phyloP scores from a whole-genome alignment of 306 rosid genomes.

The Senna tora region DNA sequence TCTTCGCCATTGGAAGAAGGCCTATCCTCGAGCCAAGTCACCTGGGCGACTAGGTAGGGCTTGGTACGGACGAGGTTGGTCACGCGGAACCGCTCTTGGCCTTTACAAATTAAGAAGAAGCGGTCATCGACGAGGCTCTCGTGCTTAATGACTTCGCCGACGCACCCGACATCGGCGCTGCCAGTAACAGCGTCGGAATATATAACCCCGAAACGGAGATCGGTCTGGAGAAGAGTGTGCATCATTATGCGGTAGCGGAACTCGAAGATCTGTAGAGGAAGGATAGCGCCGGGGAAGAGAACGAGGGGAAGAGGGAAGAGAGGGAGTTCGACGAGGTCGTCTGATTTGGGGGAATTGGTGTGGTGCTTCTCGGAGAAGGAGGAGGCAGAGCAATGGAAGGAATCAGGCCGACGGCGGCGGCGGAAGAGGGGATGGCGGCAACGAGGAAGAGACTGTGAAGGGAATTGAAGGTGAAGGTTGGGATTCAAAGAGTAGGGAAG shows the following conservation, averaged over 20 bases:
- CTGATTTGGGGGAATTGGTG: constrained; percentile 71
- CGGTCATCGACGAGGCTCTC: constrained; percentile 96
- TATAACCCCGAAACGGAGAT: constrained; percentile 96
- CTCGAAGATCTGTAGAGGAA: constrained; percentile 97
- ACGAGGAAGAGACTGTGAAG: constrained; percentile 34
- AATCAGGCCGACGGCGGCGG: constrained; percentile 42
- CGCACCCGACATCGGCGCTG: constrained; percentile 85
- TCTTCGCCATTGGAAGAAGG: constrained; percentile 72
- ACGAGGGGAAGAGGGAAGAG: constrained; percentile 89
- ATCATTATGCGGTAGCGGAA: constrained; percentile 98
- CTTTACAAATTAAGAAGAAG: constrained; percentile 91
- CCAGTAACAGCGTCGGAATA: constrained; percentile 82
- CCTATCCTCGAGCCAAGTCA: constrained; percentile 91
- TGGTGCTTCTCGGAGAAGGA: constrained; percentile 85
- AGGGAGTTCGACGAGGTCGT: constrained; percentile 87
- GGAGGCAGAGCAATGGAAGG: constrained; percentile 76
- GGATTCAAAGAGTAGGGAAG: constrained; percentile 39
- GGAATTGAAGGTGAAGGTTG: constrained; percentile 57
- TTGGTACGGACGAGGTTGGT: constrained; percentile 71
- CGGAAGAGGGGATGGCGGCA: constrained; percentile 37
- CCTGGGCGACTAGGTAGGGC: constrained; percentile 90
- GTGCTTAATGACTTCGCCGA: constrained; percentile 94
- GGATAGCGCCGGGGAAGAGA: constrained; percentile 94
- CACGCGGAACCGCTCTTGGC: constrained; percentile 94
- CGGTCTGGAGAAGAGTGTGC: constrained; percentile 96